These are phyloP conservation scores for Candida pini DNA, from an alignment of 805 yeast species.

Conservation along the genomic window DNA sequence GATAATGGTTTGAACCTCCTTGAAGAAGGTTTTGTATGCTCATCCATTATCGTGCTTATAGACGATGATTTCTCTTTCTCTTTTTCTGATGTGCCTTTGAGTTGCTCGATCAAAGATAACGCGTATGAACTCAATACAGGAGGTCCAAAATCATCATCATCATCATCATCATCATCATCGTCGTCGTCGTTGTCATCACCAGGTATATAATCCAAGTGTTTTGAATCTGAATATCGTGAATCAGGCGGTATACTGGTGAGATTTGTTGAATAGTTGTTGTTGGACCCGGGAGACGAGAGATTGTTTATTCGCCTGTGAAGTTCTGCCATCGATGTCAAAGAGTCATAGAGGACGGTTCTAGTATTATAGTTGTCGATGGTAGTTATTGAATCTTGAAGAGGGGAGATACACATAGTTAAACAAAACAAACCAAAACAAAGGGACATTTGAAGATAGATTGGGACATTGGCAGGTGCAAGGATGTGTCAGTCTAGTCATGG, in stretches of 20 bases:
- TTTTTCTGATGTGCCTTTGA: slow-evolving; percentile 12
- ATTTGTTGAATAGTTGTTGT: slow-evolving; percentile 13
- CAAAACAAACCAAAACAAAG: background rate
- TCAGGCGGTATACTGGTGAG: slow-evolving; percentile 15
- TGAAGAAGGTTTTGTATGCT: background rate
- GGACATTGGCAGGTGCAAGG: too few relatives aligned
- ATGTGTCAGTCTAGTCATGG: too few relatives aligned
- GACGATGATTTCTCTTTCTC: too few relatives aligned
- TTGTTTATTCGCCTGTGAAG: slow-evolving; percentile 18
- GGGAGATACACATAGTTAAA: too few relatives aligned
- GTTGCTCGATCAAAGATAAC: slow-evolving; percentile 40
- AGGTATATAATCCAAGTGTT: slow-evolving; percentile 12
- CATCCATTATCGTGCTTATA: background rate
- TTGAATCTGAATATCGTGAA: slow-evolving; percentile 13
- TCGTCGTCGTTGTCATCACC: slow-evolving; percentile 11
- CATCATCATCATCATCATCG: slow-evolving; percentile 25
- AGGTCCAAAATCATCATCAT: slow-evolving; percentile 42
- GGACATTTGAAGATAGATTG: background rate
- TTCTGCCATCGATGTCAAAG: too few relatives aligned
- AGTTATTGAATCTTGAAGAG: too few relatives aligned
- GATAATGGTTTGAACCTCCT: background rate
- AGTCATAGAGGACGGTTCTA: too few relatives aligned
- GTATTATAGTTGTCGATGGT: too few relatives aligned
- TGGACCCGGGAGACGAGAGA: slow-evolving; percentile 16
- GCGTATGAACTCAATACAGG: slow-evolving; percentile 52